Evolutionary conservation across 306 rosid genomes (phyloP).

Genomic region (Macrotyloma uniflorum): DNA sequence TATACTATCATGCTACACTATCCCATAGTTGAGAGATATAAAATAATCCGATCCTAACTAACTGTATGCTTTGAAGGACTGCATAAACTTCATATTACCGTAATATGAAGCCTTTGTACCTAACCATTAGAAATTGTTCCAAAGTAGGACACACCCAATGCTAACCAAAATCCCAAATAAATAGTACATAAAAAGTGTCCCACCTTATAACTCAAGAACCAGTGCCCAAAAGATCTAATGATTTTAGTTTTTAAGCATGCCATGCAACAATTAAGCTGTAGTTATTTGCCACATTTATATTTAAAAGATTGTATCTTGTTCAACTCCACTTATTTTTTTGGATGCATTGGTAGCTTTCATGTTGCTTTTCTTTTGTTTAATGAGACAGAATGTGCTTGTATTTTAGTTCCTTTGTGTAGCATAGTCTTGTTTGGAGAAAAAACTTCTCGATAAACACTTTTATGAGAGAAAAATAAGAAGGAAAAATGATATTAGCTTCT

Average conservation of each 20-base stretch:
- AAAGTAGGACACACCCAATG: slow-evolving; percentile 9
- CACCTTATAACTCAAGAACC: slow-evolving; percentile 11
- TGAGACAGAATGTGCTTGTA: not conserved
- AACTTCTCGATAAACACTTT: no score
- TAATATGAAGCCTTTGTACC: slow-evolving; percentile 12
- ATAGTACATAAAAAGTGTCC: not conserved
- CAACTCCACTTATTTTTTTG: not conserved
- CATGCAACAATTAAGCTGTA: not conserved
- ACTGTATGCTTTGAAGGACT: not conserved
- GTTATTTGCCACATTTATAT: slow-evolving; percentile 8
- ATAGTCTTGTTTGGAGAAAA: no score
- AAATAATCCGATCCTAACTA: slow-evolving; percentile 19
- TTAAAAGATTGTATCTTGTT: not conserved
- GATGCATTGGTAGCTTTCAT: not conserved
- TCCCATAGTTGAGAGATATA: slow-evolving; percentile 10
- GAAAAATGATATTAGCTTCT: no score
- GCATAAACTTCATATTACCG: not conserved
- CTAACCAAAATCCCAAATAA: slow-evolving; percentile 7
- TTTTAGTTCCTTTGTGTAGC: not conserved
- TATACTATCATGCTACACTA: not conserved
- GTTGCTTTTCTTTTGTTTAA: not conserved
- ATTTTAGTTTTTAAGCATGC: slow-evolving; percentile 14
- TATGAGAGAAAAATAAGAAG: no score
- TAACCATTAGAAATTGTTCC: slow-evolving; percentile 24
- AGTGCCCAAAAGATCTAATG: not conserved